Evolutionary conservation across 2,329 filamentous ascomycete species (phyloP).

Genomic region (Venturia oleaginea): DNA sequence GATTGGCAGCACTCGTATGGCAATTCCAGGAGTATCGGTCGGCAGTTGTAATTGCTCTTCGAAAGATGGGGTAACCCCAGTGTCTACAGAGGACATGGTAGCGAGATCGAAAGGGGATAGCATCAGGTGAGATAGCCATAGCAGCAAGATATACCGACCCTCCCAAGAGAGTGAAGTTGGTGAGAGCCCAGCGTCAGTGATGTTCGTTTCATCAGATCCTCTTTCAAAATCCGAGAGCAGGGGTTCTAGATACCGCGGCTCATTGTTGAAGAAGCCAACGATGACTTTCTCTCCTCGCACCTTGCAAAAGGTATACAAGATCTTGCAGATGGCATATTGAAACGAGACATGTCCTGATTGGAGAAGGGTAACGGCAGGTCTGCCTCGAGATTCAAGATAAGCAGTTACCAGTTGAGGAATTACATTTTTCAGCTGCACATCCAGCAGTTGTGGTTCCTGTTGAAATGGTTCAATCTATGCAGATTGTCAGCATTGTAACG

Average conservation of each 20-base stretch:
- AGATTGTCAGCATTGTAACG: background rate
- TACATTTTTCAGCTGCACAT: conserved; percentile 69
- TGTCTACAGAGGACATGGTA: conserved; percentile 60
- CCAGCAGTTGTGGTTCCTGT: conserved; percentile 87
- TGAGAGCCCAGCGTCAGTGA: conserved; percentile 14
- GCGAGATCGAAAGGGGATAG: conserved; percentile 79
- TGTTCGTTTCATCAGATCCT: conserved; percentile 27
- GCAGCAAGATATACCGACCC: conserved; percentile 74
- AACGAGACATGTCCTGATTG: background rate
- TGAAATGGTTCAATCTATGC: conserved; percentile 73
- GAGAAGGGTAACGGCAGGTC: background rate
- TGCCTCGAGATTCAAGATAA: conserved; percentile 52
- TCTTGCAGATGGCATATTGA: conserved; percentile 48
- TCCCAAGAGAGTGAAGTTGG: conserved; percentile 53
- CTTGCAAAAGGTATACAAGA: conserved; percentile 90
- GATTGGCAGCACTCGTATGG: conserved; percentile 60
- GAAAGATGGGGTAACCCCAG: conserved; percentile 23
- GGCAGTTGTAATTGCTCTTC: conserved; percentile 46
- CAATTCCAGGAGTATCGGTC: conserved; percentile 56
- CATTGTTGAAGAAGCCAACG: conserved; percentile 81
- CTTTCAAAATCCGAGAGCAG: conserved; percentile 68
- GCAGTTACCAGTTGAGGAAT: conserved; percentile 66
- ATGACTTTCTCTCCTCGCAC: conserved; percentile 90
- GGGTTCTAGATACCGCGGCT: conserved; percentile 74
- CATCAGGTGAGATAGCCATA: conserved; percentile 58